Percentiles rank a stretch among this genome's conserved stretches.
Evolutionary conservation across 2,329 filamentous ascomycete genomes (phyloP).

Genomic region (Ceratocystis cubensis): DNA sequence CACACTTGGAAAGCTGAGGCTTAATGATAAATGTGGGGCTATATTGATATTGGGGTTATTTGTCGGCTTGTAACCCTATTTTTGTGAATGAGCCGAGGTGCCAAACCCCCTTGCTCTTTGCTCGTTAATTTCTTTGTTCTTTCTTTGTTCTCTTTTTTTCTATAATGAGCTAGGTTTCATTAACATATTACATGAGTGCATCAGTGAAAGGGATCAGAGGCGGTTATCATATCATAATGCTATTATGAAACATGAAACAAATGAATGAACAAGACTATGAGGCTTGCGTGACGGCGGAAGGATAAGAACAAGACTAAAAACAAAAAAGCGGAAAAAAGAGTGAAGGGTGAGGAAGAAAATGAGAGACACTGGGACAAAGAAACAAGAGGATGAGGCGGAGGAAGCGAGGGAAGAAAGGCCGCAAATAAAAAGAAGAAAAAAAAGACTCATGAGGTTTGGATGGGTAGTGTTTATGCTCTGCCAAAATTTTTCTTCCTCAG

Average conservation of each 20-base stretch:
- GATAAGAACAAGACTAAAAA: background rate
- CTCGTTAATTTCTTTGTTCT: no score
- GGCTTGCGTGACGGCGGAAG: background rate
- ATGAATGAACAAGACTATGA: background rate
- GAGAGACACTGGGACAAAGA: background rate
- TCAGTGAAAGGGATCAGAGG: background rate
- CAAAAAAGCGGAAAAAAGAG: background rate
- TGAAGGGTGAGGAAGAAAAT: background rate
- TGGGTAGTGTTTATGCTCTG: background rate
- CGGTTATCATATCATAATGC: background rate
- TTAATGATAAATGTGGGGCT: background rate
- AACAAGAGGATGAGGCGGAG: background rate
- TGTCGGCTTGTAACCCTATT: no score
- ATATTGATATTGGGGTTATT: background rate
- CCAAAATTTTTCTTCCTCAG: slow-evolving; percentile 24
- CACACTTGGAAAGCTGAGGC: no score
- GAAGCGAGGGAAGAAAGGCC: background rate
- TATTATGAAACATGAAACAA: slow-evolving; percentile 2
- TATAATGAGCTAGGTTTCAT: background rate
- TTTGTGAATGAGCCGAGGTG: no score
- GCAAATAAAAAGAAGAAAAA: background rate
- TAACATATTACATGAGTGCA: background rate
- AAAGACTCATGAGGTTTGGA: background rate
- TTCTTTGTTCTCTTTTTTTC: no score
- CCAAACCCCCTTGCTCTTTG: no score